Base-by-base conservation (phyloP, 2,329 filamentous ascomycete species). In the Claviceps sp. region DNA sequence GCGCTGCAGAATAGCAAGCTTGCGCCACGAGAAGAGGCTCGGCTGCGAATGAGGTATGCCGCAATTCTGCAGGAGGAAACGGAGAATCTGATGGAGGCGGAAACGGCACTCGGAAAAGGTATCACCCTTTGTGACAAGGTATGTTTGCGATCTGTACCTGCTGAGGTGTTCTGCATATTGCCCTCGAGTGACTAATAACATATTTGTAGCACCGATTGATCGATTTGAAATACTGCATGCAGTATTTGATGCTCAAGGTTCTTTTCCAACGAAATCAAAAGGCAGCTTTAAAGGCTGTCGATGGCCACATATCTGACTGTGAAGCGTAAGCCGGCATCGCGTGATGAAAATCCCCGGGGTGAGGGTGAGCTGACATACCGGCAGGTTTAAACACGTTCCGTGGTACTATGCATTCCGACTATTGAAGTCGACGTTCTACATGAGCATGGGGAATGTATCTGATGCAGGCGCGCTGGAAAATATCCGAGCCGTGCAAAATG, bases 371-470 rank as follows among this genome's bases (percentile, higher is more conserved):
- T 50, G 34, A 56, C 50, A 16, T 17, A 13, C 2, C 30, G 30
- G 26, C 54, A 80, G 73, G 39, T 82, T 81, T 60, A 80, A 82
- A 61, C 82, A 86, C 58, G 71, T 76, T 8, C 77, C 81, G 48
- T 91, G 87, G 87, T 75, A 84, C 16, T 91, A 90, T 62, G 84
- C 83, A 0, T 85, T 90, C 59, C 81, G 85, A 7, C 81, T 91
- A 46, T 68, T 90, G 14, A 85, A 87, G 57, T 80, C 84, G 0
- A 80, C 84, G 0, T 76, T 89, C 46, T 79, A 84, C 54, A 68
- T 88, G 48, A 77, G 86, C 58, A 73, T 75, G 47, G 73, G 76
- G 4, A 78, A 71, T 44, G 73, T 76, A 10, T 74, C 78, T 13
- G 87, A 90, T 54, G 72, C 74, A 1, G 73, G 80, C 47, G 75